Conservation (phyloP, 208 protist genomes). For the Tritrichomonas musculus region DNA sequence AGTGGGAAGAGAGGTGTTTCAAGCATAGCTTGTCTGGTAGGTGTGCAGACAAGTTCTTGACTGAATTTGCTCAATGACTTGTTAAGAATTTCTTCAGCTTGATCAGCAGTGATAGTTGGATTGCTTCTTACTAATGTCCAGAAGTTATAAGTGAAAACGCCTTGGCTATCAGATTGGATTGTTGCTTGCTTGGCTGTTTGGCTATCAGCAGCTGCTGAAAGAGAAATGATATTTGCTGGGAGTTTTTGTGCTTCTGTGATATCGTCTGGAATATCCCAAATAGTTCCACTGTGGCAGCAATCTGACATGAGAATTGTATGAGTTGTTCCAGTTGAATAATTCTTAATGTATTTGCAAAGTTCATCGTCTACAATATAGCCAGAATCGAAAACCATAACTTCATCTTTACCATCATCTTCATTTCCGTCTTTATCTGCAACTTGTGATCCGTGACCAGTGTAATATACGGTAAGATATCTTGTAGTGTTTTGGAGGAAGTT, state of each 20-base stretch:
- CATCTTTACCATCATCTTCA: constrained; percentile 11
- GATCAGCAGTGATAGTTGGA: background rate
- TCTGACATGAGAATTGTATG: background rate
- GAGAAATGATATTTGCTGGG: background rate
- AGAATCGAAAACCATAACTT: background rate
- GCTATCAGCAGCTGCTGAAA: background rate
- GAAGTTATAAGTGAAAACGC: background rate
- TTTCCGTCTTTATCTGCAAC: background rate
- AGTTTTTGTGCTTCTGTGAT: background rate
- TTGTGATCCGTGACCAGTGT: background rate
- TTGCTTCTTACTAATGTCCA: background rate
- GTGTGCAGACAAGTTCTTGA: background rate
- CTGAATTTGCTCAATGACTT: background rate
- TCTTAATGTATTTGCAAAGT: background rate
- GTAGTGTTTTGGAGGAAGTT: background rate
- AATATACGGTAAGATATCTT: background rate
- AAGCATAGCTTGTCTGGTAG: background rate
- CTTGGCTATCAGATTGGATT: background rate
- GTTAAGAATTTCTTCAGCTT: background rate
- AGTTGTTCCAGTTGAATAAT: background rate
- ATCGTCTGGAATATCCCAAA: background rate
- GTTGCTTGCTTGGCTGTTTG: background rate
- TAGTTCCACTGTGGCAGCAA: background rate
- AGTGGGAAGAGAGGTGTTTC: background rate
- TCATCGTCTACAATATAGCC: background rate